Base-by-base conservation (phyloP, 1,284 basidiomycete genomes). In the Malassezia furfur region DNA sequence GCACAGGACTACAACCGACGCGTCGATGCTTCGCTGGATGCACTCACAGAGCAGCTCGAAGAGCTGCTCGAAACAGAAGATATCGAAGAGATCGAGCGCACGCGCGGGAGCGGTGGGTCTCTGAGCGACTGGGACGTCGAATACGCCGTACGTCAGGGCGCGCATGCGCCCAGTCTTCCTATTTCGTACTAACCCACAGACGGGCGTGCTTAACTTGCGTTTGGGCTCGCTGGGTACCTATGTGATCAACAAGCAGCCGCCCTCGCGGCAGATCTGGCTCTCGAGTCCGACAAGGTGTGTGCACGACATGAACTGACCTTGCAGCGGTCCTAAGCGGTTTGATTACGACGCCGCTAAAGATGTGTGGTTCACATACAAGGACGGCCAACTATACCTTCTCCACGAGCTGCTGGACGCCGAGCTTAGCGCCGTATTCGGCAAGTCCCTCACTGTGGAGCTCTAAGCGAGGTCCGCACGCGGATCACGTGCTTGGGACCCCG, bases 241-340 rank as follows among this genome's bases (percentile, higher is more conserved):
- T 78, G 93, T 96, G 38, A 87, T 98, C 78, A 98, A 98, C 79
- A 98, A 98, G 80, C 93, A 98, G 76, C 93, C 93, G 9, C 93
- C 94, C 5, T 96, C 96, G 75, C 90, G 91, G 77, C 94, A 98
- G 76, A 96, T 98, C 71, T 98, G 93, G 93, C 80, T 98, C 32
- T 91, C 88, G 11, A 93, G 89, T 34, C 93, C 93, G 0, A 62
- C 55, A 22, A 68, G 65, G 68, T 72, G 52, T 11, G 67, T 45
- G 38, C 5, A 3, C 15, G n/a, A 5, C n/a, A n/a, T 43, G 19
- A 35, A 4, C 40, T 43, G 14, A 43, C 19, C 2, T 25, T 11
- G 38, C 60, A 72, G 69, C 40, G 71, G 71, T 7, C 71, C 71
- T 0, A 72, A 74, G 48, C 62, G 71, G 25, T 73, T 73, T 53